Base-by-base conservation (phyloP, 2,329 filamentous ascomycete species). In the Pestalotiopsis sp. region DNA sequence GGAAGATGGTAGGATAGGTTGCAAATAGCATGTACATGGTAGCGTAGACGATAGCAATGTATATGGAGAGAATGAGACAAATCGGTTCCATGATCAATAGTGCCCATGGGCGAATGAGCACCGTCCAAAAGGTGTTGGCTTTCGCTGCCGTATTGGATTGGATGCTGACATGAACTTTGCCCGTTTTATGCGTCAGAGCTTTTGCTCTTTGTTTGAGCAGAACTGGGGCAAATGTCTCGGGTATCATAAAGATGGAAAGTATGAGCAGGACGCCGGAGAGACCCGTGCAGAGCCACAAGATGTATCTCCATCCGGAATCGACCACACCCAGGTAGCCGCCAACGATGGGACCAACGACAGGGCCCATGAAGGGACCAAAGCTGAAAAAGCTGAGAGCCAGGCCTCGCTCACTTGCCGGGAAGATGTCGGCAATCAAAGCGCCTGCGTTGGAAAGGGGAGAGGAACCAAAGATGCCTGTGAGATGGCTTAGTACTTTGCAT, bases 341-440 rank as follows among this genome's bases (percentile, higher is more conserved):
- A 17, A 87, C 84, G 68, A 91, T 88, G 0, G 90, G 90, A 2
- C 89, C 69, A 82, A 85, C 27, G 82, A 79, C 86, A 2, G 90
- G 88, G 1, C 90, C 90, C 70, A 91, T 81, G 77, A 91, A 91
- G 0, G 90, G 90, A 11, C 89, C 89, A 61, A 88, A 83, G 0
- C 45, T 25, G 52, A 58, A 68, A 25, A 68, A 49, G 9, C 83
- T 82, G 78, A 88, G 83, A 9, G 87, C 87, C 39, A 86, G 77
- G 60, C 88, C 89, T 70, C 89, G 82, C 70, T 90, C 80, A 0
- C 80, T 77, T 3, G 85, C 84, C 7, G 81, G 75, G 74, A 90
- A 91, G 79, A 91, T 86, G 75, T 92, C 90, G 56, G 89, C 89
- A 72, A 91, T 87, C 31, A 89, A 84, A 72, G 88, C 90, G 3